phyloP scores from a whole-genome alignment of 2,329 filamentous ascomycete species.

The Rutstroemia sp. region DNA sequence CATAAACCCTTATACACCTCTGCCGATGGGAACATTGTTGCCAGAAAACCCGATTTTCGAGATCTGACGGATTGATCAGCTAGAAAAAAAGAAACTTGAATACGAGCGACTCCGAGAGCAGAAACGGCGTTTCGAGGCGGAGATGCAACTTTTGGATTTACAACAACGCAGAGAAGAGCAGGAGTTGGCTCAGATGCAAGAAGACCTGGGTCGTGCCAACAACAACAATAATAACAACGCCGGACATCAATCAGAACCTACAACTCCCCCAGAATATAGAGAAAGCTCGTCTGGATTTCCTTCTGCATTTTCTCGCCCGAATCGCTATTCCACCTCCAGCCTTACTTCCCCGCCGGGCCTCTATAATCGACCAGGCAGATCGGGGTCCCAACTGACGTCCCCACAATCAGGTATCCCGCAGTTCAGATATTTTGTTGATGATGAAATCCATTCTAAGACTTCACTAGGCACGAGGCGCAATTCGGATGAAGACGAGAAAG shows the following conservation, averaged over 20 bases:
- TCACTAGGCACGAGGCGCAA: constrained; percentile 82
- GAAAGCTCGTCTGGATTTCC: constrained; percentile 66
- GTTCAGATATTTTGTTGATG: constrained; percentile 52
- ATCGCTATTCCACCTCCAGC: constrained; percentile 83
- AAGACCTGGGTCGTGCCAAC: constrained; percentile 58
- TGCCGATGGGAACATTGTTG: too few relatives aligned
- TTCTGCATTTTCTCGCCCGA: constrained; percentile 73
- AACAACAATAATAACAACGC: constrained; percentile 32
- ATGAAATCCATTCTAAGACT: constrained; percentile 71
- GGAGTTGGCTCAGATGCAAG: constrained; percentile 78
- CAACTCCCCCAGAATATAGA: constrained; percentile 88
- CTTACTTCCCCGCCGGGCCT: constrained; percentile 73
- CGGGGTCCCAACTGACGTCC: constrained; percentile 73
- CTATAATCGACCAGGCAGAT: constrained; percentile 65
- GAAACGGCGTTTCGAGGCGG: constrained; percentile 80
- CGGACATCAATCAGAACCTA: constrained; percentile 86
- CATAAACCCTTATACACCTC: background rate
- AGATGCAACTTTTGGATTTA: constrained; percentile 84
- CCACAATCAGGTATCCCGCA: constrained; percentile 59
- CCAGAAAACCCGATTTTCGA: background rate
- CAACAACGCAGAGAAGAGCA: constrained; percentile 76
- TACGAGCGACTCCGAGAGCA: constrained; percentile 88
- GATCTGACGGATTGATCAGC: constrained; percentile 47
- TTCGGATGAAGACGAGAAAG: constrained; percentile 85
- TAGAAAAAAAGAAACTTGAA: constrained; percentile 89